phyloP scores from a whole-genome alignment of 2,329 filamentous ascomycete genomes.

The Podosphaera xanthii region DNA sequence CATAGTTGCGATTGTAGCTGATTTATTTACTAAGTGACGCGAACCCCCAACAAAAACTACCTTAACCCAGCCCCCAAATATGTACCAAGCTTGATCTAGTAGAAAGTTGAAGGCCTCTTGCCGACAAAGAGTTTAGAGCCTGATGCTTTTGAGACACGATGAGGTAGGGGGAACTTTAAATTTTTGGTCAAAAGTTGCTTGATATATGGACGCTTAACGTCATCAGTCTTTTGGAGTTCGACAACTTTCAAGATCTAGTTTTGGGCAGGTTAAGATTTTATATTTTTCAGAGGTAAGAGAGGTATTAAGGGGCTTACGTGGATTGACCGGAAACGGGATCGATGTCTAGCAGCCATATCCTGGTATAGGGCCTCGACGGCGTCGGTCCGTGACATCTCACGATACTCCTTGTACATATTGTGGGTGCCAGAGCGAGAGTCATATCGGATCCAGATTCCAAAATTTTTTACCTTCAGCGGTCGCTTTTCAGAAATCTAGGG shows the following conservation, averaged over 20 bases:
- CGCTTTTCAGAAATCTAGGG: constrained; percentile 89
- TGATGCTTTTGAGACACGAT: constrained; percentile 67
- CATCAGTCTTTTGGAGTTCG: constrained; percentile 31
- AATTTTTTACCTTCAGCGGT: constrained; percentile 99
- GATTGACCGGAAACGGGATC: constrained; percentile 91
- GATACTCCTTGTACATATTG: constrained; percentile 99
- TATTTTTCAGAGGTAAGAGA: no score
- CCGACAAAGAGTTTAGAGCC: constrained; percentile 84
- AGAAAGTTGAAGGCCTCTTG: constrained; percentile 90
- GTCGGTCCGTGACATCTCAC: constrained; percentile 88
- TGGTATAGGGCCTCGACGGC: constrained; percentile 95
- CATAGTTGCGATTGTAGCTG: no score
- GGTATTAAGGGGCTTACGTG: constrained; percentile 45
- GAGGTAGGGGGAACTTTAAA: constrained; percentile 96
- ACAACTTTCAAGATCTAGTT: constrained; percentile 5
- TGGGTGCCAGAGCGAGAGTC: constrained; percentile 98
- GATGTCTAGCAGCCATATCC: constrained; percentile 98
- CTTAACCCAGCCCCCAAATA: no score
- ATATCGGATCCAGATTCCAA: constrained; percentile 99
- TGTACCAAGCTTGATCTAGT: constrained; percentile 24
- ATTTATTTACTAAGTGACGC: no score
- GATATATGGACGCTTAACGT: constrained; percentile 97
- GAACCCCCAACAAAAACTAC: no score
- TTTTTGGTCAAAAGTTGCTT: constrained; percentile 90
- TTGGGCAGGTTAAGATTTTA: background rate